Conservation (phyloP, 1,139 yeast species). For the Diutina pseudorugosa region DNA sequence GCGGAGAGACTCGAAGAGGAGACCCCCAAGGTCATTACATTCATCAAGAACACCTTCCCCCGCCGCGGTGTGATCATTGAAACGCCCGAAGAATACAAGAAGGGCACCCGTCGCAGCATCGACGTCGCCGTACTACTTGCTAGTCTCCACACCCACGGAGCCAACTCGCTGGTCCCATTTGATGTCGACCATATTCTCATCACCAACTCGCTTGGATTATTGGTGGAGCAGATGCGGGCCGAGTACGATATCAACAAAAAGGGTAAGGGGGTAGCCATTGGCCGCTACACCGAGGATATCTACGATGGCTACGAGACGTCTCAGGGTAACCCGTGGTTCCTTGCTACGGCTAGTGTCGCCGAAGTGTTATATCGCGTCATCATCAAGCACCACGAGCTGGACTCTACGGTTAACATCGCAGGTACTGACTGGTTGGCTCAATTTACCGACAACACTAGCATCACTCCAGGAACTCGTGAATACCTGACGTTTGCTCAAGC, state of each 20-base stretch:
- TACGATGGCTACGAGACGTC: constrained; percentile 69
- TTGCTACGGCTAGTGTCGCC: constrained; percentile 73
- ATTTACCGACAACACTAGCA: constrained; percentile 13
- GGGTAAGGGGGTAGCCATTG: constrained; percentile 59
- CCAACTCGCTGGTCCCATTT: constrained; percentile 40
- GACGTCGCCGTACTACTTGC: constrained; percentile 75
- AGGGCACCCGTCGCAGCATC: constrained; percentile 48
- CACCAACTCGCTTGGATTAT: constrained; percentile 43
- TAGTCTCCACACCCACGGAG: constrained; percentile 43
- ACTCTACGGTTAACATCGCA: constrained; percentile 14
- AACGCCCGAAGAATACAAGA: constrained; percentile 39
- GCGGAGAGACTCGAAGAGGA: constrained; percentile 12
- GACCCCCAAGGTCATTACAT: constrained; percentile 24
- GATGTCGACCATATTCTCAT: constrained; percentile 43
- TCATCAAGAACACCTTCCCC: constrained; percentile 26
- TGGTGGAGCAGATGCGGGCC: constrained; percentile 55
- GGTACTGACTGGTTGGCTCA: constrained; percentile 20
- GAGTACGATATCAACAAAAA: constrained; percentile 64
- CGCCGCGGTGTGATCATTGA: constrained; percentile 43
- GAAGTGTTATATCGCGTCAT: constrained; percentile 36
- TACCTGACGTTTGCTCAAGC: constrained; percentile 32
- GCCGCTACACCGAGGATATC: constrained; percentile 88
- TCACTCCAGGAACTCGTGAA: constrained; percentile 28
- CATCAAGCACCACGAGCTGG: constrained; percentile 16
- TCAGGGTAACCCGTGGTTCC: constrained; percentile 93